These are phyloP conservation scores for Rhypophila decipiens DNA, from an alignment of 495 filamentous ascomycete genomes.

Conservation along the genomic window DNA sequence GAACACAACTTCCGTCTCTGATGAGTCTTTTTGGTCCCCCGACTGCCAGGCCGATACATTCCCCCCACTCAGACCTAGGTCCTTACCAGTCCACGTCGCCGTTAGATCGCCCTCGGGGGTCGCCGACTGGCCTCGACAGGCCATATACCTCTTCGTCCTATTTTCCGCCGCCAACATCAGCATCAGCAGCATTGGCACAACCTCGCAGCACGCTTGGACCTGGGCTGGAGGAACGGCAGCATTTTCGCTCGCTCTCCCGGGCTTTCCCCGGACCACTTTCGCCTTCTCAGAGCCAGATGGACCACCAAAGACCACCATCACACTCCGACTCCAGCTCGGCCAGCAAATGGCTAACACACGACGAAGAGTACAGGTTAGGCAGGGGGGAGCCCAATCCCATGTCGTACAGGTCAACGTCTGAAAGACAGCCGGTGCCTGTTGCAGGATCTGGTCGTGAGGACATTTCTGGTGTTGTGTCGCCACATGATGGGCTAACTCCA, in stretches of 20 bases:
- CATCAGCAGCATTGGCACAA: constrained; percentile 15
- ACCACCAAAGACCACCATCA: constrained; percentile 19
- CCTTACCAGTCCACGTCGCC: constrained; percentile 35
- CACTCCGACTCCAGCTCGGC: constrained; percentile 18
- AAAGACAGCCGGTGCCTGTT: constrained; percentile 15
- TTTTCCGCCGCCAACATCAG: constrained; percentile 30
- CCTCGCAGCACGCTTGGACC: constrained; percentile 37
- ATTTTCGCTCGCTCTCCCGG: constrained; percentile 32
- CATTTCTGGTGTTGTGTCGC: constrained; percentile 9
- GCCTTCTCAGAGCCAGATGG: constrained; percentile 29
- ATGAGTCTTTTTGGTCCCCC: constrained; percentile 49
- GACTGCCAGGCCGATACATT: constrained; percentile 32
- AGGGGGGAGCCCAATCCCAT: constrained; percentile 15
- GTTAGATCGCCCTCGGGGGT: constrained; percentile 33
- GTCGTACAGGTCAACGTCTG: constrained; percentile 16
- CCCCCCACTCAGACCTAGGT: constrained; percentile 38
- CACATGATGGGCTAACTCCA: constrained; percentile 16
- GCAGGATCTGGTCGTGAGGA: constrained; percentile 16
- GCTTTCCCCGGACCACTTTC: constrained; percentile 36
- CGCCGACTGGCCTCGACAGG: constrained; percentile 14
- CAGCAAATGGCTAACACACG: constrained; percentile 22
- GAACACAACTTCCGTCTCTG: constrained; percentile 46
- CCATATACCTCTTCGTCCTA: constrained; percentile 41
- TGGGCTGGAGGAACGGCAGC: constrained; percentile 31
- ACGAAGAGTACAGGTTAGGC: constrained; percentile 25